Conservation (phyloP, 2,329 filamentous ascomycete species). For the Talaromyces sp. region DNA sequence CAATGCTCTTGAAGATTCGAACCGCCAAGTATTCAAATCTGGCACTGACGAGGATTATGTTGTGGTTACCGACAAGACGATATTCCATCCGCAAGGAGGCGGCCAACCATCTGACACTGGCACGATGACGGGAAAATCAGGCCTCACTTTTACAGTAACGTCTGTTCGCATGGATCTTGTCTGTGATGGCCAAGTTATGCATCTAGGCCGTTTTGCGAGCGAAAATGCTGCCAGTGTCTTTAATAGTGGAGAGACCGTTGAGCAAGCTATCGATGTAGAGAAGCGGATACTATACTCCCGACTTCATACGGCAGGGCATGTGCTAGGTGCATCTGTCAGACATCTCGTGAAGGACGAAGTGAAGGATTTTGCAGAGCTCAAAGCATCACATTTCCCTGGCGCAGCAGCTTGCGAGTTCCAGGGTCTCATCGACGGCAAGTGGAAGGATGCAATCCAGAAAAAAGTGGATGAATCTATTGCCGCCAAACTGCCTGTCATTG, state of each 20-base stretch:
- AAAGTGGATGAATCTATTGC: constrained; percentile 28
- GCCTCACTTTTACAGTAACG: constrained; percentile 24
- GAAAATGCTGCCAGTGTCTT: constrained; percentile 12
- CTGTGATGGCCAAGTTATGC: constrained; percentile 25
- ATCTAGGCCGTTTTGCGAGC: constrained; percentile 24
- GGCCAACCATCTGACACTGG: constrained; percentile 30
- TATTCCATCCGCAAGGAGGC: constrained; percentile 31
- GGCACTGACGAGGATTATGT: constrained; percentile 20
- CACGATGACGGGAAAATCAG: constrained; percentile 19
- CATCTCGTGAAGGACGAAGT: constrained; percentile 20
- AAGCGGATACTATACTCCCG: constrained; percentile 31
- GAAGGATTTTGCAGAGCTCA: constrained; percentile 27
- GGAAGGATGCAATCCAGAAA: constrained; percentile 28
- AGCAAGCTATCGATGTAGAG: constrained; percentile 25
- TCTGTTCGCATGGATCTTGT: constrained; percentile 26
- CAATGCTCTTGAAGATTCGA: constrained; percentile 49
- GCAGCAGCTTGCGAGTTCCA: constrained; percentile 30
- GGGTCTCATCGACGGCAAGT: constrained; percentile 30
- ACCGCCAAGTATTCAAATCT: constrained; percentile 34
- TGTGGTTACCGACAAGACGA: constrained; percentile 26
- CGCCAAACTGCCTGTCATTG: constrained; percentile 23
- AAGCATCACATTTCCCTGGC: constrained; percentile 30
- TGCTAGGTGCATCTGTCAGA: constrained; percentile 30
- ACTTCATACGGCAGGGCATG: constrained; percentile 32
- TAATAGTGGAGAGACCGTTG: constrained; percentile 21